Evolutionary conservation across 371 early-diverging fungal species (phyloP), one percentile per base, ranked within the genome.

Genomic region (Rhizopus microsporus): DNA sequence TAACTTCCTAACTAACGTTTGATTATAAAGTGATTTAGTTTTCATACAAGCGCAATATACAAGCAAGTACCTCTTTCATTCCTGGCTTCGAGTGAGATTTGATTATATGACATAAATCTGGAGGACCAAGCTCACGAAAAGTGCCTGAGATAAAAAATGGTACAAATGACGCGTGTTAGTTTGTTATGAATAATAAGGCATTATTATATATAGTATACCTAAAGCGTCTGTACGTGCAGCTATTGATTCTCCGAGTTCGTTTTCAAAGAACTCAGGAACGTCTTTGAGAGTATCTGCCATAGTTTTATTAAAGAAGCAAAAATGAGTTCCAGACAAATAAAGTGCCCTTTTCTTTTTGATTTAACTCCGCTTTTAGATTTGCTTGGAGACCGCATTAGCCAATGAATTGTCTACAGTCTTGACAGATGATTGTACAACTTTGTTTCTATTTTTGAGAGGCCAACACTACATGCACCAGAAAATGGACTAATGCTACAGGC

Each of bases 201-300:
- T 5, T 3, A 34, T 8, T 15, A 37, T 0, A 12, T 23, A 23
- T 13, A 10, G 7, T 15, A 61, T 89, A 94, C 96, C 91, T 57
- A 97, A 78, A 16, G 91, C 85, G 64, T 96, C 95, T 9, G 93
- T 94, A 63, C 98, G 83, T 2, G 94, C 84, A 32, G 74, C 75
- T n/a, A 97, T 74, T 44, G 92, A 86, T 64, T 97, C 96, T 53
- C 92, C 95, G 42, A 93, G 68, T 46, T 92, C 93, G 43, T 72
- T 86, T 67, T 97, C 98, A 71, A 95, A 94, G 68, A 96, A 91
- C 81, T 97, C 98, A 29, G 97, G 91, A 37, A 91, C 80, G 78
- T 90, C 93, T 65, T 81, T 84, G 15, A 89, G 67, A 29, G 80
- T 78, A 65, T 87, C 86, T 35, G 72, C 71, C 78, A 80, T 80